Conservation (phyloP, 495 filamentous ascomycete species). For the Penicillium bialowiezense region DNA sequence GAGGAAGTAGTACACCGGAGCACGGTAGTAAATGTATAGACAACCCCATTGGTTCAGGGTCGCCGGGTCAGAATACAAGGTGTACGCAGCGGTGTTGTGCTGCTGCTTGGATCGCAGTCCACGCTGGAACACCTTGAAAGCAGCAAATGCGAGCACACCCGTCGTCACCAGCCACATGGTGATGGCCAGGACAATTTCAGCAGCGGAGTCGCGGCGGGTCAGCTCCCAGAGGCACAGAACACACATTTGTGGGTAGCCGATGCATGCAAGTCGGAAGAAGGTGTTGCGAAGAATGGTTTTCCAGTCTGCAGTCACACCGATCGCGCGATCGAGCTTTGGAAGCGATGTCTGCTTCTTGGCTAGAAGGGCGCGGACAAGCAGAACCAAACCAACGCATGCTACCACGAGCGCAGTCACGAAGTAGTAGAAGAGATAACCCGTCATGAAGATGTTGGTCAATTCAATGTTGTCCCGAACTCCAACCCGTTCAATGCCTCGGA, state of each 20-base stretch:
- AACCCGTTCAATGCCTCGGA: slow-evolving; percentile 85
- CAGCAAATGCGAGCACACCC: slow-evolving; percentile 72
- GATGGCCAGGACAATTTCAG: slow-evolving; percentile 81
- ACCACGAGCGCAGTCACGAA: slow-evolving; percentile 75
- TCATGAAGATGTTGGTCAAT: slow-evolving; percentile 89
- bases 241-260: slow-evolving; percentile 90
- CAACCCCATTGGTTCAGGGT: slow-evolving; percentile 98
- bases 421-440: slow-evolving; percentile 84
- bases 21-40: slow-evolving; percentile 93
- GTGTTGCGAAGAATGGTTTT: slow-evolving; percentile 83
- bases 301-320: slow-evolving; percentile 85
- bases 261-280: slow-evolving; percentile 81
- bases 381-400: slow-evolving; percentile 69
- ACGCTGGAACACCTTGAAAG: slow-evolving; percentile 82
- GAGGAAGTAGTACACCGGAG: slow-evolving; percentile 94
- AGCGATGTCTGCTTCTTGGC: slow-evolving; percentile 67
- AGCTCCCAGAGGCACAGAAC: slow-evolving; percentile 94
- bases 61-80: slow-evolving; percentile 90
- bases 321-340: slow-evolving; percentile 63
- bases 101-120: slow-evolving; percentile 80
- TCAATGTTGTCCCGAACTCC: slow-evolving; percentile 82
- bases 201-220: slow-evolving; percentile 76
- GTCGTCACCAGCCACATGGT: slow-evolving; percentile 88
- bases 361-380: slow-evolving; percentile 68
- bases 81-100: slow-evolving; percentile 94